phyloP scores from a whole-genome alignment of 2,329 filamentous ascomycete genomes.

The Diplocarpon mali region DNA sequence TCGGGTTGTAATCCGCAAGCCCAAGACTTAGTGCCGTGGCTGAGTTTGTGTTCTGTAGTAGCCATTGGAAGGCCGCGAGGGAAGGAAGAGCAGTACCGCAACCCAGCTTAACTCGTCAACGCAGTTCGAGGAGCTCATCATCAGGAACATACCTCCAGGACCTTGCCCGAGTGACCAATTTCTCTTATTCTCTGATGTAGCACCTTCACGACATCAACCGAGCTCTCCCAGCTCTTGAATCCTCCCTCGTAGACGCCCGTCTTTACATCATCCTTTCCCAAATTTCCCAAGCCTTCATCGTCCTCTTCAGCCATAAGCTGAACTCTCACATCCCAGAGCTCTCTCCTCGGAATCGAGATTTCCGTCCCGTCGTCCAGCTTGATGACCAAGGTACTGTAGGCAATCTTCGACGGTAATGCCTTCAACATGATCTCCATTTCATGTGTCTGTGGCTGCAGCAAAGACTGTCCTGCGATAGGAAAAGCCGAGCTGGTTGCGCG shows the following conservation, averaged over 20 bases:
- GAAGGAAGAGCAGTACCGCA: constrained; percentile 69
- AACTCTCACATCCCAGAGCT: constrained; percentile 71
- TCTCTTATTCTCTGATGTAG: constrained; percentile 10
- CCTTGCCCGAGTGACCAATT: constrained; percentile 10
- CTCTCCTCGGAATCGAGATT: constrained; percentile 55
- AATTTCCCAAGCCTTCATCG: constrained; percentile 35
- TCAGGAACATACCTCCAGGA: constrained; percentile 24
- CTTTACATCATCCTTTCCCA: constrained; percentile 63
- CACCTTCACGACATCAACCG: constrained; percentile 64
- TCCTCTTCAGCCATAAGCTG: constrained; percentile 70
- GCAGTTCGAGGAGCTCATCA: not conserved
- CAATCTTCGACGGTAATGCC: constrained; percentile 60
- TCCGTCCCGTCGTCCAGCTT: constrained; percentile 44
- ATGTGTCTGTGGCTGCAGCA: constrained; percentile 44
- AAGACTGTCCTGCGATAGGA: constrained; percentile 48
- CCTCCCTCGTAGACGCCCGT: constrained; percentile 78
- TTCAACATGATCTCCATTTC: constrained; percentile 40
- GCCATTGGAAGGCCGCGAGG: constrained; percentile 57
- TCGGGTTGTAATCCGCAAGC: constrained; percentile 70
- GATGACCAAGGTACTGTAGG: constrained; percentile 52
- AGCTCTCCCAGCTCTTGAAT: constrained; percentile 86
- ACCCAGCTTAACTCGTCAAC: constrained; percentile 45
- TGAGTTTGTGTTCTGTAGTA: constrained; percentile 24
- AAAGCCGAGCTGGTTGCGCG: constrained; percentile 36
- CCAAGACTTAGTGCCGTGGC: constrained; percentile 26